phyloP scores from a whole-genome alignment of 495 filamentous ascomycete species.

The Hypoxylon rickii region DNA sequence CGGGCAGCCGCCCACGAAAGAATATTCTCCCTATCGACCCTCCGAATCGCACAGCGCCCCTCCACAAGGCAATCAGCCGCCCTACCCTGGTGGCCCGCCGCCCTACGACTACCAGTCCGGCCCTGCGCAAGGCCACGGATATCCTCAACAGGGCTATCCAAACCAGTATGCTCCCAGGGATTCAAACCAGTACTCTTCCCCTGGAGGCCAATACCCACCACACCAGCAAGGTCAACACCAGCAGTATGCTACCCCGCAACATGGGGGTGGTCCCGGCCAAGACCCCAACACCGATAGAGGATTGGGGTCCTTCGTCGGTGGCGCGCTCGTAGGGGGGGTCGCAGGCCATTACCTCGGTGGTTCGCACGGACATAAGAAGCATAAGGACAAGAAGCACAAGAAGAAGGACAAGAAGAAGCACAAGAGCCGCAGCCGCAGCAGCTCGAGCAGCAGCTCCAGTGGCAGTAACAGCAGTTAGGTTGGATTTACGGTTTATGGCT shows the following conservation, averaged over 20 bases:
- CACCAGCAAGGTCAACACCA: constrained; percentile 26
- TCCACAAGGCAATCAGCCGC: constrained; percentile 20
- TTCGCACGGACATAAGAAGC: constrained; percentile 22
- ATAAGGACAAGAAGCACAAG: constrained; percentile 36
- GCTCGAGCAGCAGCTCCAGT: constrained; percentile 32
- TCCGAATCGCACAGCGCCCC: constrained; percentile 30
- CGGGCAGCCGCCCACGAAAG: constrained; percentile 29
- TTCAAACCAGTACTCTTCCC: no score
- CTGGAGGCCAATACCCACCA: constrained; percentile 20
- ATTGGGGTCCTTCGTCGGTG: constrained; percentile 29
- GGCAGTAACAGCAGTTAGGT: constrained; percentile 29
- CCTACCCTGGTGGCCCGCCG: constrained; percentile 32
- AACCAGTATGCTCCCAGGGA: no score
- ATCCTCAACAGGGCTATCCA: constrained; percentile 34
- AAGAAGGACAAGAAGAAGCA: constrained; percentile 30
- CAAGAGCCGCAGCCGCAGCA: constrained; percentile 33
- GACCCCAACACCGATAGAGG: constrained; percentile 27
- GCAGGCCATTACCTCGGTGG: constrained; percentile 25
- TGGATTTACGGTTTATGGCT: neutral
- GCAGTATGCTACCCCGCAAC: constrained; percentile 19
- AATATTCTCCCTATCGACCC: constrained; percentile 31
- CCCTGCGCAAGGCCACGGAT: constrained; percentile 28
- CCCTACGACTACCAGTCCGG: constrained; percentile 18
- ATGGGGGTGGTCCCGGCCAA: constrained; percentile 11
- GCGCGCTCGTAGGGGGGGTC: constrained; percentile 21